phyloP scores from a whole-genome alignment of 1,139 yeast species.

The Zygosaccharomyces pseudobailii region DNA sequence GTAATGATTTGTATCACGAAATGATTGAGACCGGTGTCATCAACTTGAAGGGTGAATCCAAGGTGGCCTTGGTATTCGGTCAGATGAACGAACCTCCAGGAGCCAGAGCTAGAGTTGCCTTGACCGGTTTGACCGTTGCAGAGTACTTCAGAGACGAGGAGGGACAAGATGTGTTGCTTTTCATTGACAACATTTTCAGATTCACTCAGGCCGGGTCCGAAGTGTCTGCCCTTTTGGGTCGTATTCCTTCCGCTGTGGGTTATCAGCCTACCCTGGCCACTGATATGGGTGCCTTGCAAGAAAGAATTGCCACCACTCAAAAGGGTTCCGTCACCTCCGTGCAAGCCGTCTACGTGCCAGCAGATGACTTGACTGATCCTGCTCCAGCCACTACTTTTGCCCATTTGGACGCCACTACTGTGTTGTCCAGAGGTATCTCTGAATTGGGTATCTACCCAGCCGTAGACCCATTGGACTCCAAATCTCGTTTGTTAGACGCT shows the following conservation, averaged over 20 bases:
- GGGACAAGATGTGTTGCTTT: conserved; percentile 99
- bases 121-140: conserved; percentile 99
- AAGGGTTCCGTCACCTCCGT: conserved; percentile 99
- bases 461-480: conserved; percentile 99
- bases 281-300: conserved; percentile 99
- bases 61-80: conserved; percentile 99
- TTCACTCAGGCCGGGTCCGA: conserved; percentile 99
- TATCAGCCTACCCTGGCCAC: conserved; percentile 99
- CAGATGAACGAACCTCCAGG: conserved; percentile 99
- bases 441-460: conserved; percentile 99
- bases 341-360: conserved; percentile 99
- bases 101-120: conserved; percentile 99
- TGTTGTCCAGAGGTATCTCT: conserved; percentile 98
- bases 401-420: conserved; percentile 99
- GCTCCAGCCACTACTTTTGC: conserved; percentile 99
- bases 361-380: conserved; percentile 99
- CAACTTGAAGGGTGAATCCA: conserved; percentile 98
- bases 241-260: conserved; percentile 99
- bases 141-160: conserved; percentile 99
- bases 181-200: conserved; percentile 99
- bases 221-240: conserved; percentile 99
- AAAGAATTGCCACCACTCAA: conserved; percentile 98
- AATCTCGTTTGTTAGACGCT: conserved; percentile 96
- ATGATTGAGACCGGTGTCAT: conserved; percentile 99
- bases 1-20: conserved; percentile 99